Evolutionary conservation across 2,329 filamentous ascomycete genomes (phyloP).

Genomic region (Aspergillus thermomutatus): DNA sequence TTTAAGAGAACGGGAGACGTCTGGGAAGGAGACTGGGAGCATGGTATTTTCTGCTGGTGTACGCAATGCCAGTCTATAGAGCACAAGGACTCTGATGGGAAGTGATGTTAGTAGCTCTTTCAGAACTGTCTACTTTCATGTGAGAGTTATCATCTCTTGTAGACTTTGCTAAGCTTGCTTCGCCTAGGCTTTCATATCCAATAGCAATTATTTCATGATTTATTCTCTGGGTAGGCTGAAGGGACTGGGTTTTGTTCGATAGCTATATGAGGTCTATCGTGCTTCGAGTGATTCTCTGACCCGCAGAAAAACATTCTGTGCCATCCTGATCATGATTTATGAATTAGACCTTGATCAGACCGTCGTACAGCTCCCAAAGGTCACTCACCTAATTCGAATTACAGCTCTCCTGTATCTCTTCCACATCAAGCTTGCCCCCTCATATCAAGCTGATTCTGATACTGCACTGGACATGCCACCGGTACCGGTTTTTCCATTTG

Average conservation of each 20-base stretch:
- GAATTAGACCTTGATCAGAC: not conserved
- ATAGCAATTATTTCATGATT: not conserved
- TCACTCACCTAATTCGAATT: not conserved
- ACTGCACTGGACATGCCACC: not conserved
- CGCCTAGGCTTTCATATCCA: not conserved
- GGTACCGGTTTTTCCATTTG: not conserved
- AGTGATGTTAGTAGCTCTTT: too few relatives aligned
- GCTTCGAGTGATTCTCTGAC: not conserved
- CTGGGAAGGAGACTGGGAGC: too few relatives aligned
- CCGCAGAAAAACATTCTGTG: not conserved
- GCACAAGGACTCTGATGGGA: too few relatives aligned
- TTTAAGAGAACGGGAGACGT: too few relatives aligned
- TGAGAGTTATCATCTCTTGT: not conserved
- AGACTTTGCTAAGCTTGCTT: not conserved
- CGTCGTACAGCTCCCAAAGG: not conserved
- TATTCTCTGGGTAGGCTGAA: too few relatives aligned
- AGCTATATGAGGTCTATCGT: not conserved
- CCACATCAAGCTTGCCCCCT: not conserved
- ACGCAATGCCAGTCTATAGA: too few relatives aligned
- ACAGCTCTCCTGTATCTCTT: not conserved
- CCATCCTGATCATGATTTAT: not conserved
- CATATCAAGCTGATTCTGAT: not conserved
- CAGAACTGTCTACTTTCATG: not conserved
- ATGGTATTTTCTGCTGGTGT: too few relatives aligned
- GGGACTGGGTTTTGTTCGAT: not conserved